A percentile compares a stretch with the other conserved stretches of the same genome.
These are phyloP conservation scores for Funneliformis mosseae DNA, from an alignment of 192 early-diverging fungal species.

Conservation along the genomic window DNA sequence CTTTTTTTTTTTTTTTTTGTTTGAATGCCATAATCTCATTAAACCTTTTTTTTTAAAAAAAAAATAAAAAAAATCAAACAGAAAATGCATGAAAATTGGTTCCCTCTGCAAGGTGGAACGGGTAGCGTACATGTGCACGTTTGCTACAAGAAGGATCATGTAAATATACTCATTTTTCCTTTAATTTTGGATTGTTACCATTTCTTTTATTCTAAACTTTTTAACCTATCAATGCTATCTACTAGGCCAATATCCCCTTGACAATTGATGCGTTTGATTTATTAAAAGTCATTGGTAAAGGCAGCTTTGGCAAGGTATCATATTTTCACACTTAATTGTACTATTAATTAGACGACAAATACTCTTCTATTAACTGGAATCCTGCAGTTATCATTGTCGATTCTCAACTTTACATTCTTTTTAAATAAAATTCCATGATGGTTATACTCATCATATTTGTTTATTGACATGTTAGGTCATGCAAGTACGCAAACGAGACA, in stretches of 20 bases:
- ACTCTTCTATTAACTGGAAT: neutral
- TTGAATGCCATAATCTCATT: neutral
- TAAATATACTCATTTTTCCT: conserved; percentile 32
- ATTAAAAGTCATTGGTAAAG: conserved; percentile 95
- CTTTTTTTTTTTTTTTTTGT: neutral
- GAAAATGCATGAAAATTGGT: conserved; percentile 68
- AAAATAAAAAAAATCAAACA: neutral
- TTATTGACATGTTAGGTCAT: conserved; percentile 55
- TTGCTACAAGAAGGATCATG: conserved; percentile 69
- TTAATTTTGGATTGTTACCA: conserved; percentile 1
- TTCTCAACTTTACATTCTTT: neutral
- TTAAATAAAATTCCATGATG: neutral
- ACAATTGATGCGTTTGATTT: conserved; percentile 91
- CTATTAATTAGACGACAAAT: no score
- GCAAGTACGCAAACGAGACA: conserved; percentile 92
- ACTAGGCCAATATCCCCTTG: conserved; percentile 68
- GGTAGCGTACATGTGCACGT: conserved; percentile 75
- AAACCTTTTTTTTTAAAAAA: neutral
- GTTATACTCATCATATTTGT: neutral
- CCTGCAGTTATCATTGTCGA: neutral
- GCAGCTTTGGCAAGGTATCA: conserved; percentile 92
- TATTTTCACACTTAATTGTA: neutral
- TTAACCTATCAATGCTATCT: conserved; percentile 12
- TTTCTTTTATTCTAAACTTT: conserved; percentile 15
- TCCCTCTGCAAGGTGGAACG: conserved; percentile 61